These are phyloP conservation scores for Paecilomyces sp. DNA, from an alignment of 2,329 filamentous ascomycete species.

Conservation along the genomic window DNA sequence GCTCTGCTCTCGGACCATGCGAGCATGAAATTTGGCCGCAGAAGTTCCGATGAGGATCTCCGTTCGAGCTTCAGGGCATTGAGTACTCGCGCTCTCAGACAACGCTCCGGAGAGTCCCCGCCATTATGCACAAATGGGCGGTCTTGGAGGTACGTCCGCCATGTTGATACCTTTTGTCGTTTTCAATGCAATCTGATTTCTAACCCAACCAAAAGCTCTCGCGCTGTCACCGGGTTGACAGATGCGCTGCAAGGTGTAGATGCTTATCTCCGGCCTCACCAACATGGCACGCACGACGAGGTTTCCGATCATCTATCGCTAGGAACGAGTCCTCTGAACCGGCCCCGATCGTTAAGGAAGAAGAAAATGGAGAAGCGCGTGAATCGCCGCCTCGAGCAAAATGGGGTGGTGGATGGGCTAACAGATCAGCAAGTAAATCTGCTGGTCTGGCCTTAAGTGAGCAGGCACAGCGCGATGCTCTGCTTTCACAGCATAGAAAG, in stretches of 20 bases:
- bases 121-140: conserved; percentile 28
- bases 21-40: conserved; percentile 1
- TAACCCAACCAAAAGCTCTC: conserved; percentile 20
- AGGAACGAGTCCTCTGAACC: conserved; percentile 21
- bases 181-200: not conserved
- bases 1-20: conserved; percentile 3
- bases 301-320: conserved; percentile 25
- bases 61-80: not conserved
- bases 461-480: conserved; percentile 20
- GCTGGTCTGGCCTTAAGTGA: conserved; percentile 24
- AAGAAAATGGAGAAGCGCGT: conserved; percentile 9
- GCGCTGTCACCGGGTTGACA: conserved; percentile 31
- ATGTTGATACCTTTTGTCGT: not conserved
- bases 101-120: conserved; percentile 2
- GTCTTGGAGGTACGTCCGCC: conserved; percentile 21
- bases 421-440: conserved; percentile 11
- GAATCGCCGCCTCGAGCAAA: conserved; percentile 13
- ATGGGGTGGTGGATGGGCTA: conserved; percentile 20
- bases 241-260: conserved; percentile 23
- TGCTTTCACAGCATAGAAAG: conserved; percentile 11
- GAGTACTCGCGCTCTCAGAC: not conserved
- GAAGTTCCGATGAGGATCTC: not conserved
- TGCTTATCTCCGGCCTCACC: conserved; percentile 2
- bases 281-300: conserved; percentile 19
- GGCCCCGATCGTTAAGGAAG: conserved; percentile 11